phyloP scores from a whole-genome alignment of 176 grass and related monocot genomes.

The Aegilops bicornis region DNA sequence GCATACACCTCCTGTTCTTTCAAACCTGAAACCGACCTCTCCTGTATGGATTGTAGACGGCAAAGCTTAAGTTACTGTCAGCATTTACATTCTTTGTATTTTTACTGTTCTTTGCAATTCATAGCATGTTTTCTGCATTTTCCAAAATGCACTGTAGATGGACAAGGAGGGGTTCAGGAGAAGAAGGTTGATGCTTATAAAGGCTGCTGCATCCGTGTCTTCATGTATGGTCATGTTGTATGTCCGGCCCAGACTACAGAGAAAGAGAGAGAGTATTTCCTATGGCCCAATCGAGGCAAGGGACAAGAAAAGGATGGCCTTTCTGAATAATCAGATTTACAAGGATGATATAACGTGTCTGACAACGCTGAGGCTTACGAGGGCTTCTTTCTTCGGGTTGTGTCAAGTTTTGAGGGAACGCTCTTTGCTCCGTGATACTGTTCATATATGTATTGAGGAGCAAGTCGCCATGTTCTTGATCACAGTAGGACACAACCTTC shows the following conservation, averaged over 20 bases:
- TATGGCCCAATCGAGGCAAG: background rate
- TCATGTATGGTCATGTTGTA: background rate
- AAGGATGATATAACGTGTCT: constrained; percentile 8
- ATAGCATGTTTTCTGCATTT: background rate
- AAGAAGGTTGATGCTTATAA: background rate
- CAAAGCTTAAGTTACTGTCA: background rate
- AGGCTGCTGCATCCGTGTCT: background rate
- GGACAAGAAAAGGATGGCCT: background rate
- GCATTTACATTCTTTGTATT: background rate
- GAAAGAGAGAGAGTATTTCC: background rate
- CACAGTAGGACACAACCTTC: constrained; percentile 14
- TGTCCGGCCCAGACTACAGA: background rate
- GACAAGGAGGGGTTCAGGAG: background rate
- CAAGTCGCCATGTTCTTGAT: constrained; percentile 29
- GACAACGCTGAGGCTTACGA: background rate
- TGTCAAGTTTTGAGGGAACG: constrained; percentile 17
- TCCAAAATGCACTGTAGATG: background rate
- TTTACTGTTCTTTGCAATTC: background rate
- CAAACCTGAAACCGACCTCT: background rate
- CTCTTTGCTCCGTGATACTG: constrained; percentile 14
- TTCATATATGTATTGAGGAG: constrained; percentile 23
- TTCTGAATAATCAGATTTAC: constrained; percentile 12
- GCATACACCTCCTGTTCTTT: background rate
- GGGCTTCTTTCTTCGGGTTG: background rate
- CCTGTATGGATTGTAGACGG: background rate